These are phyloP conservation scores for Lolium rigidum DNA, from an alignment of 176 grass and related monocot species.

Conservation along the genomic window DNA sequence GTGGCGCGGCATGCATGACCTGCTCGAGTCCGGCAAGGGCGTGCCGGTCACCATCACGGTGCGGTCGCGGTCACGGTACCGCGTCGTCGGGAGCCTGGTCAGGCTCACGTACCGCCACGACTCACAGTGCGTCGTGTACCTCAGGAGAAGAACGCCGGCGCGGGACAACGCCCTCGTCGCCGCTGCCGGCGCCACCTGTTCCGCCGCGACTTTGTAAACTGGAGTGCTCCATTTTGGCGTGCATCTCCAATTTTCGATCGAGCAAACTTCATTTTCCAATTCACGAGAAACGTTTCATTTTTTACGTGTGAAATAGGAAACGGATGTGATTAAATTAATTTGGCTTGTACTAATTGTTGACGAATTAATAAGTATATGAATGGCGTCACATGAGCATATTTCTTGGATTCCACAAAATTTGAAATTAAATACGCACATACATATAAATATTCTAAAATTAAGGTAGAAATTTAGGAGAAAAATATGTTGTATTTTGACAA, in stretches of 20 bases:
- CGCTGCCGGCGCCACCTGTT: constrained; percentile 50
- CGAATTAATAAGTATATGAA: too few relatives aligned
- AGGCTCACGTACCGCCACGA: constrained; percentile 57
- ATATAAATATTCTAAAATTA: too few relatives aligned
- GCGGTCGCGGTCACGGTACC: constrained; percentile 53
- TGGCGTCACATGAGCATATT: too few relatives aligned
- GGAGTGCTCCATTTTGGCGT: neutral
- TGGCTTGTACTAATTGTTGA: neutral
- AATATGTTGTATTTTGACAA: too few relatives aligned
- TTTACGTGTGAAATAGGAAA: neutral
- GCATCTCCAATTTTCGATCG: neutral
- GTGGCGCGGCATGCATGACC: constrained; percentile 79
- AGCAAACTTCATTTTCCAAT: constrained; percentile 2
- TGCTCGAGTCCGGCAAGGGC: constrained; percentile 64
- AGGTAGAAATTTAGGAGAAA: too few relatives aligned
- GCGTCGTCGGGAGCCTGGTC: constrained; percentile 64
- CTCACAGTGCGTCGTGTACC: constrained; percentile 63
- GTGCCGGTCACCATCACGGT: constrained; percentile 62
- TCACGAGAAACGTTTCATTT: neutral
- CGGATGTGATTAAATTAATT: neutral
- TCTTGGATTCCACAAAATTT: too few relatives aligned
- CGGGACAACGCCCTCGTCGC: constrained; percentile 39
- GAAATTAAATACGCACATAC: too few relatives aligned
- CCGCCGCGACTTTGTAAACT: neutral
- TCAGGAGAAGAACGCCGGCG: constrained; percentile 45